A percentile compares a stretch with the other conserved stretches of the same genome.
Conservation (phyloP, 768 basidiomycete species). For the Tulasnella sp. region DNA sequence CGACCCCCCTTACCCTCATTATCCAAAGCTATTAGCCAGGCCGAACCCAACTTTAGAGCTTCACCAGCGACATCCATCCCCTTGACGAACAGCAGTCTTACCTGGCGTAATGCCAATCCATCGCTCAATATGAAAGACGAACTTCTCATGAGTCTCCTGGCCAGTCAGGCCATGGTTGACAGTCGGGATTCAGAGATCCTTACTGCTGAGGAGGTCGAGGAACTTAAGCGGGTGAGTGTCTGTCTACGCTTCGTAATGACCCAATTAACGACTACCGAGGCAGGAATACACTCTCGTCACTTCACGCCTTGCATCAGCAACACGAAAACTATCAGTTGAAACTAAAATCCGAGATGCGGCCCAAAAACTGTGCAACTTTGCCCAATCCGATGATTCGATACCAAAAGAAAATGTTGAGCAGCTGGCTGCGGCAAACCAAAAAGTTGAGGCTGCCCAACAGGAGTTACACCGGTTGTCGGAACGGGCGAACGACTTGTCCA, state of each 20-base stretch:
- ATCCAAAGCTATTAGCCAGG: neutral
- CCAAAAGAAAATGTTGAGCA: constrained; percentile 50
- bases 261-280: neutral
- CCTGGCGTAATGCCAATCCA: constrained; percentile 24
- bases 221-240: constrained; percentile 49
- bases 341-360: constrained; percentile 84
- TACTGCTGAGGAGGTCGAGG: constrained; percentile 57
- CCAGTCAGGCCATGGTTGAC: constrained; percentile 91
- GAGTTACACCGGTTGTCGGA: constrained; percentile 60
- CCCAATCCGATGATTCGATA: constrained; percentile 29
- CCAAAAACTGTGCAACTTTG: constrained; percentile 52
- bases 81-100: neutral
- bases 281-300: constrained; percentile 67
- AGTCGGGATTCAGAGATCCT: constrained; percentile 71
- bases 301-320: constrained; percentile 50
- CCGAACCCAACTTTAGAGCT: neutral
- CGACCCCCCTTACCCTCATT: neutral
- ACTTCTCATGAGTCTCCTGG: constrained; percentile 75
- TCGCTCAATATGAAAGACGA: constrained; percentile 59
- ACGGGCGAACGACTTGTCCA: constrained; percentile 48
- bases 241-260: constrained; percentile 9
- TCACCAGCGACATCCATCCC: neutral
- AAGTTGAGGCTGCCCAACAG: constrained; percentile 55
- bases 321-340: constrained; percentile 66
- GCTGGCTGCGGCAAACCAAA: constrained; percentile 57